Percentiles rank a stretch among this genome's conserved stretches.
phyloP scores from a whole-genome alignment of 768 basidiomycete species.

The Mycena kentingensis region DNA sequence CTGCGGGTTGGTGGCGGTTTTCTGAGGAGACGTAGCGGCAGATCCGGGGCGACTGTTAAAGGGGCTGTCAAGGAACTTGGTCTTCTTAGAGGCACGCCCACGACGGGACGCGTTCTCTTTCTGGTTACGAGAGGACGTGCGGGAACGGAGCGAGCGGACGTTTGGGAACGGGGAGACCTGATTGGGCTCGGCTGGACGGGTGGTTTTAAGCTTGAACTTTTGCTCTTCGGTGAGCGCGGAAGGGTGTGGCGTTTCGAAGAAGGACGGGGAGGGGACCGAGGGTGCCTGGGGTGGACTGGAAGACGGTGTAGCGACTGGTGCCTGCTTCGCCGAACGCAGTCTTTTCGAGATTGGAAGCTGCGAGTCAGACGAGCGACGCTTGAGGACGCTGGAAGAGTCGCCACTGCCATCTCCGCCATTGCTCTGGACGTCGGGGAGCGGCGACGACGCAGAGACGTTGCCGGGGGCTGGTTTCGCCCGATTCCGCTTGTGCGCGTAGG shows the following conservation, averaged over 20 bases:
- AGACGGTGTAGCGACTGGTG: conserved; percentile 17
- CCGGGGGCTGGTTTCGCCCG: conserved; percentile 16
- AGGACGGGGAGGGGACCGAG: conserved; percentile 18
- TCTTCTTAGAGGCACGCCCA: conserved; percentile 6
- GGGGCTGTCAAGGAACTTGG: conserved; percentile 41
- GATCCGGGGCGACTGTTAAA: conserved; percentile 50
- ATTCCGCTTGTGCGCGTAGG: conserved; percentile 33
- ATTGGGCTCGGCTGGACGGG: conserved; percentile 30
- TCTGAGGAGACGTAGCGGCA: conserved; percentile 38
- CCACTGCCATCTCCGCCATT: conserved; percentile 26
- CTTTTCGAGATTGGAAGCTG: conserved; percentile 37
- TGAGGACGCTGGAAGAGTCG: conserved; percentile 47
- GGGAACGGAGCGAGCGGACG: conserved; percentile 35
- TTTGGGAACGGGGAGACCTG: conserved; percentile 47
- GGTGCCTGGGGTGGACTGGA: conserved; percentile 28
- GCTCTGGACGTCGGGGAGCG: conserved; percentile 10
- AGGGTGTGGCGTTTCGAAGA: conserved; percentile 27
- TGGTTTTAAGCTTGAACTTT: conserved; percentile 26
- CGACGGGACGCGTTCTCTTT: conserved; percentile 22
- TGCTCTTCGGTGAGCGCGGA: conserved; percentile 31
- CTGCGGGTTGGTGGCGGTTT: conserved; percentile 20
- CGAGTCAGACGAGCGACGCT: conserved; percentile 38
- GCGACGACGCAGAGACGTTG: conserved; percentile 25
- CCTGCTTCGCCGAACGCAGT: conserved; percentile 28
- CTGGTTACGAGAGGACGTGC: conserved; percentile 30